phyloP scores from a whole-genome alignment of 176 grass and related monocot species.

The Themeda triandra region DNA sequence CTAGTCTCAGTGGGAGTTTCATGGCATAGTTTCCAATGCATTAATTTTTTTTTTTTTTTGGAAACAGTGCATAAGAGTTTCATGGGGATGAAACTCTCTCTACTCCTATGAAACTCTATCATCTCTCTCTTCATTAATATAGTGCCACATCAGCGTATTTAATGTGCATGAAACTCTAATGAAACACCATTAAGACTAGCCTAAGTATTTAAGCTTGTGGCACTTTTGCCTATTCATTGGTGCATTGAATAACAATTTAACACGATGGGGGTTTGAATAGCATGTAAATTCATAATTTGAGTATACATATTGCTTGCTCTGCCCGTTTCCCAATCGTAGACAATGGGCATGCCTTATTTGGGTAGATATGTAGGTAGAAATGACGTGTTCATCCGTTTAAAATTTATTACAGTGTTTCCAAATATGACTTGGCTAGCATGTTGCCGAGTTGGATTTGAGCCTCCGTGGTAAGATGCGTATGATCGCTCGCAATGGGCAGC shows the following conservation, averaged over 20 bases:
- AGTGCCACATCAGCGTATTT: too few species aligned
- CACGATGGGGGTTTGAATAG: neutral
- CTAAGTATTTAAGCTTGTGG: too few species aligned
- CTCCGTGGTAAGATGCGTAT: constrained; percentile 63
- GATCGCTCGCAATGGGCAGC: constrained; percentile 49
- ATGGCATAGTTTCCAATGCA: too few species aligned
- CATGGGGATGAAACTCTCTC: too few species aligned
- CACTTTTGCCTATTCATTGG: neutral
- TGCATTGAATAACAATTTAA: neutral
- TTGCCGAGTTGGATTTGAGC: constrained; percentile 69
- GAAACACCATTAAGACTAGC: too few species aligned
- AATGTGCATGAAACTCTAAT: too few species aligned
- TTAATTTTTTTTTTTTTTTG: too few species aligned
- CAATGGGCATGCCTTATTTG: neutral
- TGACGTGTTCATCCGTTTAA: neutral
- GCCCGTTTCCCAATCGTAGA: neutral
- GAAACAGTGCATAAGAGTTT: too few species aligned
- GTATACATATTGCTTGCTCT: neutral
- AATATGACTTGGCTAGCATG: constrained; percentile 59
- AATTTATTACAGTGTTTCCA: neutral
- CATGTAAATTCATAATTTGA: neutral
- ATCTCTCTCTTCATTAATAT: too few species aligned
- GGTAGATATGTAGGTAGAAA: neutral
- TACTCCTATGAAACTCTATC: too few species aligned
- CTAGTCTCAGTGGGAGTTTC: too few species aligned